A percentile compares a stretch with the other conserved stretches of the same genome.
These are phyloP conservation scores for Phyllostachys edulis DNA, from an alignment of 176 grass and related monocot species.

Conservation along the genomic window DNA sequence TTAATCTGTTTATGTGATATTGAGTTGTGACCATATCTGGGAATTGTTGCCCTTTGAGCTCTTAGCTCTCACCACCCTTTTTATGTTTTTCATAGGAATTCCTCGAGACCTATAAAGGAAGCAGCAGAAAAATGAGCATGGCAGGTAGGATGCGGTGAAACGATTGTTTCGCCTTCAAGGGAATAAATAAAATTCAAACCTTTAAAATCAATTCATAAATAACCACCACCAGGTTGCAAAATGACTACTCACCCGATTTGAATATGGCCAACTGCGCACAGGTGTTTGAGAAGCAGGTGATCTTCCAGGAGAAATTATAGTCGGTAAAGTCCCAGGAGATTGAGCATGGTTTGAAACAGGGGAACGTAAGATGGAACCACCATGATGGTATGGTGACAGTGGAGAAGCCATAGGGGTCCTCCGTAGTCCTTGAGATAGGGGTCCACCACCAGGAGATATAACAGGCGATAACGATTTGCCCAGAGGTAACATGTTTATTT, in stretches of 20 bases:
- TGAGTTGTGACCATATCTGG: neutral
- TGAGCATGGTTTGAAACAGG: constrained; percentile 48
- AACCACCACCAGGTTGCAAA: neutral
- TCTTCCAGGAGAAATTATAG: constrained; percentile 44
- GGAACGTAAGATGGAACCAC: constrained; percentile 46
- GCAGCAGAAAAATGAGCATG: neutral
- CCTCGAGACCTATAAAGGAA: constrained; percentile 47
- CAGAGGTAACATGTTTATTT: constrained; percentile 94
- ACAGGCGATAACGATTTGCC: constrained; percentile 55
- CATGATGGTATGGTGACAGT: constrained; percentile 51
- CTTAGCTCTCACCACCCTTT: constrained; percentile 43
- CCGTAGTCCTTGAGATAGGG: constrained; percentile 47
- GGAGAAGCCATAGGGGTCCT: constrained; percentile 70
- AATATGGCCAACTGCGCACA: constrained; percentile 27
- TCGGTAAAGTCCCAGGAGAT: constrained; percentile 45
- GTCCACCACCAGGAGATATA: constrained; percentile 52
- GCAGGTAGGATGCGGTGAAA: neutral
- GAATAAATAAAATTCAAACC: neutral
- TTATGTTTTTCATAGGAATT: constrained; percentile 61
- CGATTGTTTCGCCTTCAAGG: neutral
- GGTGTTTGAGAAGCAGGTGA: constrained; percentile 45
- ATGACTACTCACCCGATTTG: constrained; percentile 38
- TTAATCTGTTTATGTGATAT: constrained; percentile 13
- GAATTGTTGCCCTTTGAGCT: neutral
- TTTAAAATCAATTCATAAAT: neutral